A percentile compares a stretch with the other conserved stretches of the same genome.
These are phyloP conservation scores for Solanum virginianum DNA, from an alignment of 257 asterid genomes.

Conservation along the genomic window DNA sequence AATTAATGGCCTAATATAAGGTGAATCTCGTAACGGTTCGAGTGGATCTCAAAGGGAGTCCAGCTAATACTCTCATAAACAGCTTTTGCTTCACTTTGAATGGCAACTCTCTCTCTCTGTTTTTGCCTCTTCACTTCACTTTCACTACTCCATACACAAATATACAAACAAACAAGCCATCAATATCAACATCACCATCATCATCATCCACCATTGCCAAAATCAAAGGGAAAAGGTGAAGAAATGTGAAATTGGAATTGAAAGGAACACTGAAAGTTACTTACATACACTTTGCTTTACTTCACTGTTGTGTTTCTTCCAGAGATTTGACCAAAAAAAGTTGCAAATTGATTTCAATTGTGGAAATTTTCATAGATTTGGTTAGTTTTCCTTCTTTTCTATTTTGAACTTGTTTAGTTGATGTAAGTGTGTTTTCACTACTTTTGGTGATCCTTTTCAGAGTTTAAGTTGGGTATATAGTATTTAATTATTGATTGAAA, in stretches of 20 bases:
- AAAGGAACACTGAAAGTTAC: not conserved
- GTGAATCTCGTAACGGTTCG: not conserved
- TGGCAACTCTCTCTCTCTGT: not conserved
- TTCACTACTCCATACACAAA: not conserved
- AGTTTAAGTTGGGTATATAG: not conserved
- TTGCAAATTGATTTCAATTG: not conserved
- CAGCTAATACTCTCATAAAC: not conserved
- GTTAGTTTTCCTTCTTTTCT: not conserved
- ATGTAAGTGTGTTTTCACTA: not conserved
- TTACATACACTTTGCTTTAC: not conserved
- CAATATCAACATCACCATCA: not conserved
- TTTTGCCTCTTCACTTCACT: not conserved
- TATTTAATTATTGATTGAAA: not conserved
- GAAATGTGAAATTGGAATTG: not conserved
- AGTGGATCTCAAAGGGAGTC: constrained; percentile 10
- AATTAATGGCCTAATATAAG: not conserved
- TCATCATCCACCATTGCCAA: not conserved
- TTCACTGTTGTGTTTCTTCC: not conserved
- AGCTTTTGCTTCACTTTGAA: not conserved
- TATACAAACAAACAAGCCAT: not conserved
- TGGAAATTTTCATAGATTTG: not conserved
- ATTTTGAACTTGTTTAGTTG: not conserved
- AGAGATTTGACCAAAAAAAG: not conserved
- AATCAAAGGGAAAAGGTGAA: not conserved
- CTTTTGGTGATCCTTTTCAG: not conserved